Evolutionary conservation across 2,329 filamentous ascomycete species (phyloP).

Genomic region (Trichoderma endophyticum): DNA sequence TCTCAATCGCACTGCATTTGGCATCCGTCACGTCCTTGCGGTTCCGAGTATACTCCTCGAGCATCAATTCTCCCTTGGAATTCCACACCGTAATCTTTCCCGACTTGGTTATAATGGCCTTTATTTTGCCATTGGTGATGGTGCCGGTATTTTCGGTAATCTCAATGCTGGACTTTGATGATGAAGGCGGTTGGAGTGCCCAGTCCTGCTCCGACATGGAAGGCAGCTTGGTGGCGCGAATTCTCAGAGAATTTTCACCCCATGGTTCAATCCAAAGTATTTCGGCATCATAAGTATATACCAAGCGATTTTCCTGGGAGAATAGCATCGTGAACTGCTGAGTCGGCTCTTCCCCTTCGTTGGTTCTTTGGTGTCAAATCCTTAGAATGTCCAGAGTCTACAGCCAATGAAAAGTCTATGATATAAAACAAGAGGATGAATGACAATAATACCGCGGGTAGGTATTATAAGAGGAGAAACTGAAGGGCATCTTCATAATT

Average conservation of each 20-base stretch:
- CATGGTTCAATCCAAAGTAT: background rate
- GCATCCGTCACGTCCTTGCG: conserved; percentile 39
- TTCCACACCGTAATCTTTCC: background rate
- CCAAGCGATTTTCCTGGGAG: background rate
- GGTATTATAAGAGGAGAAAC: background rate
- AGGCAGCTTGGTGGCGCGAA: background rate
- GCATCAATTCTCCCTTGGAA: background rate
- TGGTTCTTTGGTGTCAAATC: background rate
- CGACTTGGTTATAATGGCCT: background rate
- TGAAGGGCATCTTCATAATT: background rate
- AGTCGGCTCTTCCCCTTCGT: background rate
- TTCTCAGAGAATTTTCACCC: background rate
- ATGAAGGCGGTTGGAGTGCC: background rate
- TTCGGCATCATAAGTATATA: background rate
- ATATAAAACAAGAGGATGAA: background rate
- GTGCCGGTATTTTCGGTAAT: background rate
- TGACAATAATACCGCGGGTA: background rate
- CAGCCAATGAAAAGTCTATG: background rate
- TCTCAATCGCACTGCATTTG: conserved; percentile 55
- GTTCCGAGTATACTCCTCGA: background rate
- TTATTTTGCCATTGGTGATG: background rate
- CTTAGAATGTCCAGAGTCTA: background rate
- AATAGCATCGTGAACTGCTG: background rate
- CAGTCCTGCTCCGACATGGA: background rate
- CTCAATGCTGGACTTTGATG: background rate